These are phyloP conservation scores for Saururus chinensis DNA, from an alignment of 164 flowering plant species.

Conservation along the genomic window DNA sequence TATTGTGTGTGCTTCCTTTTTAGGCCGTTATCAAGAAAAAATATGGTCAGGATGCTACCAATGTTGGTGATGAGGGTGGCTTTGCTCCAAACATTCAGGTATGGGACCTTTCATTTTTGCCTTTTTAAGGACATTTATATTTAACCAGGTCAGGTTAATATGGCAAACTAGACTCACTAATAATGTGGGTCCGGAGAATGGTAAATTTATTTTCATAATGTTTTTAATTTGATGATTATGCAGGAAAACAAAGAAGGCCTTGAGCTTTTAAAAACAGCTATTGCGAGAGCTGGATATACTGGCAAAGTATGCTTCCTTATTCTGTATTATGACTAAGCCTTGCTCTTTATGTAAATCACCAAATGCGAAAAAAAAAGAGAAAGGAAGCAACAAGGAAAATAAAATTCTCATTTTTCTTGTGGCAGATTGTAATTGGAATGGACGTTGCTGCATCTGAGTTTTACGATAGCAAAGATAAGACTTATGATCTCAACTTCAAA, in stretches of 20 bases:
- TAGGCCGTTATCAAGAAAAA: constrained; percentile 41
- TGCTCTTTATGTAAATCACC: too few species aligned
- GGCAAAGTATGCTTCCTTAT: constrained; percentile 21
- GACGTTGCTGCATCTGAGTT: constrained; percentile 39
- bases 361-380: background rate
- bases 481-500: constrained; percentile 27
- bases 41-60: constrained; percentile 40
- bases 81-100: constrained; percentile 48
- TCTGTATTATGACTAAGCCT: background rate
- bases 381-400: background rate
- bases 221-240: background rate
- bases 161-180: too few species aligned
- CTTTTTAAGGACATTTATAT: background rate
- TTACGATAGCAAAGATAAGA: constrained; percentile 24
- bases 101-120: background rate
- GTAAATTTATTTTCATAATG: too few species aligned
- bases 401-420: background rate
- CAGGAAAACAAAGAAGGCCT: constrained; percentile 48
- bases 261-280: constrained; percentile 36
- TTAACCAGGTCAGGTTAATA: background rate
- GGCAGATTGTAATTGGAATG: constrained; percentile 33
- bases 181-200: too few species aligned
- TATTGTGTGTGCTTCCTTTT: background rate
- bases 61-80: constrained; percentile 46
- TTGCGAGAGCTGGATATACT: constrained; percentile 38